Evolutionary conservation across 2,329 filamentous ascomycete species (phyloP).

Genomic region (Monilinia fructigena): DNA sequence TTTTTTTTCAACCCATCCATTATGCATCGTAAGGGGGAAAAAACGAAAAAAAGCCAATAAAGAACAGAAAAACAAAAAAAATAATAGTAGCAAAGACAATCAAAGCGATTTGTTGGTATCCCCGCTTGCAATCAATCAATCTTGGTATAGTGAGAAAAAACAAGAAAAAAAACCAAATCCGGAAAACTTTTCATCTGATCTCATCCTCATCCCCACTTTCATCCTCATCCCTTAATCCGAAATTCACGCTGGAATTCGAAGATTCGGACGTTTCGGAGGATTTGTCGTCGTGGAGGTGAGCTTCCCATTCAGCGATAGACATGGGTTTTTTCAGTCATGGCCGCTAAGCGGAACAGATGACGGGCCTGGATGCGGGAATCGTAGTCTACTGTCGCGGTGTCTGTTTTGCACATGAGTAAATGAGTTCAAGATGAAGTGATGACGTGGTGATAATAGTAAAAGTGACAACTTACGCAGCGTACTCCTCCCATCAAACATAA

Average conservation of each 20-base stretch:
- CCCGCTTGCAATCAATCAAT: constrained; percentile 19
- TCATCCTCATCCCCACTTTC: constrained; percentile 12
- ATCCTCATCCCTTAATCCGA: constrained; percentile 16
- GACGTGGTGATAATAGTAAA: not conserved
- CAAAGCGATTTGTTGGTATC: constrained; percentile 21
- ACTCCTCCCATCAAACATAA: constrained; percentile 51
- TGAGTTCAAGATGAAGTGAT: not conserved
- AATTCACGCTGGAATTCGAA: constrained; percentile 20
- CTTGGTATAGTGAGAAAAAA: constrained; percentile 1
- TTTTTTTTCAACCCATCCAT: not conserved
- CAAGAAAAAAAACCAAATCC: not conserved
- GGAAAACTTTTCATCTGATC: constrained; percentile 13
- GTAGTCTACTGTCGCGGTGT: constrained; percentile 52
- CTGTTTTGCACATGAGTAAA: constrained; percentile 34
- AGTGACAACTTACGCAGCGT: constrained; percentile 45
- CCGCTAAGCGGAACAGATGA: constrained; percentile 51
- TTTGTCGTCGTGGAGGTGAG: constrained; percentile 21
- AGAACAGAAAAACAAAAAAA: not conserved
- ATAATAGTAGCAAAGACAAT: not conserved
- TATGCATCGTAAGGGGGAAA: not conserved
- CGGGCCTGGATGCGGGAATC: constrained; percentile 48
- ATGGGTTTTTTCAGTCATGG: constrained; percentile 51
- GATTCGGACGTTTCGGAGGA: constrained; percentile 17
- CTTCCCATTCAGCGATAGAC: constrained; percentile 40
- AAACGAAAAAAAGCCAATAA: not conserved